Base-by-base conservation (phyloP, 2,329 filamentous ascomycete species). In the Sordariomycetes sp. region DNA sequence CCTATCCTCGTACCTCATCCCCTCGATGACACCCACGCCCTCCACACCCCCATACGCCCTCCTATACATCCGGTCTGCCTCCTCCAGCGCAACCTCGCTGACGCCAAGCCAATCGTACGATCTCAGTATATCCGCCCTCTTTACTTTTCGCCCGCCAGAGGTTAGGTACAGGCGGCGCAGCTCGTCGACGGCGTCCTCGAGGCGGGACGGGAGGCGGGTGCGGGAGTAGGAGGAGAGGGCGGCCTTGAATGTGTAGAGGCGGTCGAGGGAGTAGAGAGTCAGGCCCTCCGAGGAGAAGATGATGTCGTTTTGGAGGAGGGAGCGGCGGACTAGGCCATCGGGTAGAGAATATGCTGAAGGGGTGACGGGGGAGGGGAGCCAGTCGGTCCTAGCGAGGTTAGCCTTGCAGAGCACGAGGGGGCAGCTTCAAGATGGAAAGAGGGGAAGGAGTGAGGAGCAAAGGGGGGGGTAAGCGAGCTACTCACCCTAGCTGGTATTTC, bases 111-210 rank as follows among this genome's bases (percentile, higher is more conserved):
- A 81, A 60, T 77, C 75, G 60, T 84, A 86, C 1, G 74, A 77
- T 12, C 76, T 70, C 53, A 79, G 66, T 20, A 86, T 69, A 54
- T 79, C 74, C 4, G 74, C 70, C 59, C 76, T 76, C 2, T 70
- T 68, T 10, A 85, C 67, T n/a, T 74, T 72, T 10, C 68, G 67
- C 1, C 78, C 74, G 24, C 76, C 73, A 59, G 74, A 76, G 17
- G 78, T 73, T 13, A 86, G 72, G 17, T 85, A 76, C 25, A 82
- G 74, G 4, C 81, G 75, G 2, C 81, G 76, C 42, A 86, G 72
- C 64, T 84, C 81, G 65, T 85, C 81, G 53, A 86, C 79, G 32
- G 82, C 80, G 53, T 82, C 76, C 62, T 84, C 80, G 10, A 85
- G 73, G 12, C 76, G 72, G 35, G 71, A 65, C 12, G 68, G 69